Conservation (phyloP, 2,329 filamentous ascomycete genomes). For the Bipolaris victoriae region DNA sequence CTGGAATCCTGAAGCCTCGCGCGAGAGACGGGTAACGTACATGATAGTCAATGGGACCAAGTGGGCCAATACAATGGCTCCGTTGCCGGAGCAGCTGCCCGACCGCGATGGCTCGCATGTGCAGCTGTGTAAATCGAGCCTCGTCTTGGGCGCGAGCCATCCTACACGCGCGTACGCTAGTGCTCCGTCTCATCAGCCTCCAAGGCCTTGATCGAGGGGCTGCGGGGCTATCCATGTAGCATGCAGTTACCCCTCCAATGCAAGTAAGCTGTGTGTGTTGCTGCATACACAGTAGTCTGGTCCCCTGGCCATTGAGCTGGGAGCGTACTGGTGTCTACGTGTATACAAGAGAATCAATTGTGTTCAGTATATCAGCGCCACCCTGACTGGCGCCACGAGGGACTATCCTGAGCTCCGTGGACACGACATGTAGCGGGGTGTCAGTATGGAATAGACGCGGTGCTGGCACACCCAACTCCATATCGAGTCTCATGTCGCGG, state of each 20-base stretch:
- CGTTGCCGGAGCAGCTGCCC: constrained; percentile 20
- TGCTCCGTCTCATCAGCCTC: constrained; percentile 25
- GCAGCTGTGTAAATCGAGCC: constrained; percentile 28
- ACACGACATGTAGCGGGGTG: not conserved
- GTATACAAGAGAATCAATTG: not conserved
- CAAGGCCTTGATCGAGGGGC: constrained; percentile 18
- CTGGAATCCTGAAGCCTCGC: constrained; percentile 18
- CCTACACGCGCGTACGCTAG: constrained; percentile 18
- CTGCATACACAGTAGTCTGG: not conserved
- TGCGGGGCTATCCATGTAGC: constrained; percentile 9
- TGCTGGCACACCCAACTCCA: not conserved
- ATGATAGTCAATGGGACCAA: constrained; percentile 6
- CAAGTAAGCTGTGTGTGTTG: not conserved
- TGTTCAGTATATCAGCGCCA: not conserved
- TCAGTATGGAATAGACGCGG: not conserved
- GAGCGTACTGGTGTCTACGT: no score
- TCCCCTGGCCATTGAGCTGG: not conserved
- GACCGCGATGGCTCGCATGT: not conserved
- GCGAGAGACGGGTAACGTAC: constrained; percentile 22
- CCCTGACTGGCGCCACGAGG: no score
- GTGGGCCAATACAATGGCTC: constrained; percentile 16
- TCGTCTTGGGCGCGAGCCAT: constrained; percentile 14
- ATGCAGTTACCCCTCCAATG: not conserved
- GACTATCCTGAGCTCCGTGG: not conserved
- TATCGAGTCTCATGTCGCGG: constrained; percentile 13